Conservation (phyloP, 306 rosid genomes). For the Cucumis melo region DNA sequence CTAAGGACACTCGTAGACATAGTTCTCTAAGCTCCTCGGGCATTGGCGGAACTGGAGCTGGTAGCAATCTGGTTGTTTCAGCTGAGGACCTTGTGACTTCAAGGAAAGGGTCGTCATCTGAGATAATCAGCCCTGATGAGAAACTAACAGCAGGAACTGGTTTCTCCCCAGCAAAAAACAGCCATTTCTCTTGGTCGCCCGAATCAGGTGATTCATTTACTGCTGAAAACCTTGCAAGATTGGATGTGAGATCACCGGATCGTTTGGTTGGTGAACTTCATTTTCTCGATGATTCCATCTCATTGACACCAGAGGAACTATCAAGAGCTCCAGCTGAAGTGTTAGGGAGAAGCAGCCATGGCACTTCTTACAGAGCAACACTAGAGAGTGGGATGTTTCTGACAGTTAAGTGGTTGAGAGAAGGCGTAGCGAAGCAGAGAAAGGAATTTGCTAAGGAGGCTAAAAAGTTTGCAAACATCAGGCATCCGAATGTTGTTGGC, state of each 20-base stretch:
- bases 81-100: conserved; percentile 73
- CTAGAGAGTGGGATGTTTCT: conserved; percentile 64
- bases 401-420: conserved; percentile 97
- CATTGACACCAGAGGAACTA: conserved; percentile 77
- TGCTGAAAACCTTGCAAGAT: conserved; percentile 58
- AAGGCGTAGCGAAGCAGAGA: conserved; percentile 96
- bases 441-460: conserved; percentile 96
- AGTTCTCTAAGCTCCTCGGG: conserved; percentile 43
- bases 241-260: conserved; percentile 84
- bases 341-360: conserved; percentile 95
- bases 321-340: conserved; percentile 98
- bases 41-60: conserved; percentile 27
- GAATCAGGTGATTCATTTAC: conserved; percentile 68
- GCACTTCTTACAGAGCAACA: conserved; percentile 90
- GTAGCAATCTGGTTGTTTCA: conserved; percentile 64
- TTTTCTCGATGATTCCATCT: conserved; percentile 76
- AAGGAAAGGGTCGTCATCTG: conserved; percentile 65
- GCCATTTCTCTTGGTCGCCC: conserved; percentile 86
- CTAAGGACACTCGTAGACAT: conserved; percentile 29
- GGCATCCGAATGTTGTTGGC: conserved; percentile 96
- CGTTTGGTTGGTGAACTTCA: conserved; percentile 79
- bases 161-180: conserved; percentile 75
- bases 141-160: conserved; percentile 48
- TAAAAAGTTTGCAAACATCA: conserved; percentile 78
- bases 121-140: conserved; percentile 49